These are phyloP conservation scores for Plasmopara muralis DNA, from an alignment of 352 stramenopile species.

Conservation along the genomic window DNA sequence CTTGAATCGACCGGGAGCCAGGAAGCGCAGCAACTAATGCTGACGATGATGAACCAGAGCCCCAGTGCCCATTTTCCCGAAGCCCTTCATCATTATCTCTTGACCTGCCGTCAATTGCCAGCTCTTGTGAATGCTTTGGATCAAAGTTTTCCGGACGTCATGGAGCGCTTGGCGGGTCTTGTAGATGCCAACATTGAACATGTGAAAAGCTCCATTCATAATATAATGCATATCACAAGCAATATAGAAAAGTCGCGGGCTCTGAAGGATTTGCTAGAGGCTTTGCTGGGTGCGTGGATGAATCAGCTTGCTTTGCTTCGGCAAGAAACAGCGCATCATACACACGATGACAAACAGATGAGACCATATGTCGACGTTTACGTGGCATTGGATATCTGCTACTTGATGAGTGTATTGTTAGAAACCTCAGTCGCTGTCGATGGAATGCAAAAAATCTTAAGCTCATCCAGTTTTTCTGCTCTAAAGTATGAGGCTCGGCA, in stretches of 20 bases:
- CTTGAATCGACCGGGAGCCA: constrained; percentile 3
- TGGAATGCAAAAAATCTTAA: constrained; percentile 31
- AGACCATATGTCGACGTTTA: constrained; percentile 23
- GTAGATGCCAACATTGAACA: constrained; percentile 19
- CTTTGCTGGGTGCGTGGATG: constrained; percentile 36
- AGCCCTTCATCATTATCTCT: constrained; percentile 35
- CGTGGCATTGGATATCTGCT: constrained; percentile 36
- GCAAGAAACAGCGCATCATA: constrained; percentile 1
- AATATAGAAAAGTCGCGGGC: constrained; percentile 26
- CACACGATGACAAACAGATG: neutral
- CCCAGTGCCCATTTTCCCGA: constrained; percentile 16
- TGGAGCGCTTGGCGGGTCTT: constrained; percentile 23
- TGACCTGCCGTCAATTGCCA: constrained; percentile 19
- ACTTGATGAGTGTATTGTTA: constrained; percentile 37
- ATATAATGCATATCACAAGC: constrained; percentile 25
- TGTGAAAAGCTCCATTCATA: constrained; percentile 21
- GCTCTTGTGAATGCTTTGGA: constrained; percentile 24
- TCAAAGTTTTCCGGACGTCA: constrained; percentile 24
- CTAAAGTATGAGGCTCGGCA: constrained; percentile 31
- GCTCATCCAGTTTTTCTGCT: constrained; percentile 24
- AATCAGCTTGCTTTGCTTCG: constrained; percentile 20
- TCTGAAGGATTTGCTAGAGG: constrained; percentile 28
- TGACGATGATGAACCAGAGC: constrained; percentile 23
- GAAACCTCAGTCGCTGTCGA: constrained; percentile 32
- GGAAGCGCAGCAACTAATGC: constrained; percentile 23